phyloP scores from a whole-genome alignment of 495 filamentous ascomycete genomes.

The Lasiosphaeris hirsuta region DNA sequence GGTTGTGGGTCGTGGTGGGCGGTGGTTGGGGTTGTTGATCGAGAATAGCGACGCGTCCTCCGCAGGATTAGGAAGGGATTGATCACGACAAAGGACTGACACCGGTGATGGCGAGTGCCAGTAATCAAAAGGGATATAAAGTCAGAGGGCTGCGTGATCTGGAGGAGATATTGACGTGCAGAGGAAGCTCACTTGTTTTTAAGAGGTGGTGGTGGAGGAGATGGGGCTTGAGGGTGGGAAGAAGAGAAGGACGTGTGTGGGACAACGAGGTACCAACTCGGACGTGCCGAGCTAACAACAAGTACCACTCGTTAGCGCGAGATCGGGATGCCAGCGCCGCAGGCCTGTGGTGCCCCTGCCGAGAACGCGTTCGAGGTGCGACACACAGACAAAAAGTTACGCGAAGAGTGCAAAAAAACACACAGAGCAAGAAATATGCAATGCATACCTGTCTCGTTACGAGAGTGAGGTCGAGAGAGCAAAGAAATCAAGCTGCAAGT shows the following conservation, averaged over 20 bases:
- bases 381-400: too few species aligned
- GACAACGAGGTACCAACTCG: conserved; percentile 24
- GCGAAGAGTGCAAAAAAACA: too few species aligned
- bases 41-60: conserved; percentile 20
- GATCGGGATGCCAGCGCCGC: conserved; percentile 1
- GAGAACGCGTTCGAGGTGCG: too few species aligned
- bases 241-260: conserved; percentile 23
- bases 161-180: conserved; percentile 20
- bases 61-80: conserved; percentile 10
- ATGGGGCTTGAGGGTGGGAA: conserved; percentile 20
- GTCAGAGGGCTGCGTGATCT: conserved; percentile 18
- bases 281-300: conserved; percentile 26
- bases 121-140: conserved; percentile 13
- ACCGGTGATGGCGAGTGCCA: conserved; percentile 17
- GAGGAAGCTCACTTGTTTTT: conserved; percentile 32
- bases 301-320: conserved; percentile 29
- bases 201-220: conserved; percentile 32
- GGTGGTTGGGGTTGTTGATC: conserved; percentile 1
- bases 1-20: not conserved
- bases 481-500: not conserved
- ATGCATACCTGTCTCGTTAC: too few species aligned
- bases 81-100: conserved; percentile 21
- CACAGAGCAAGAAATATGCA: too few species aligned
- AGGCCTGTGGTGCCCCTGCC: too few species aligned
- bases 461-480: too few species aligned